Base-by-base conservation (phyloP, 108 stramenopile genomes). In the Pseudonitzschia delicatissima region DNA sequence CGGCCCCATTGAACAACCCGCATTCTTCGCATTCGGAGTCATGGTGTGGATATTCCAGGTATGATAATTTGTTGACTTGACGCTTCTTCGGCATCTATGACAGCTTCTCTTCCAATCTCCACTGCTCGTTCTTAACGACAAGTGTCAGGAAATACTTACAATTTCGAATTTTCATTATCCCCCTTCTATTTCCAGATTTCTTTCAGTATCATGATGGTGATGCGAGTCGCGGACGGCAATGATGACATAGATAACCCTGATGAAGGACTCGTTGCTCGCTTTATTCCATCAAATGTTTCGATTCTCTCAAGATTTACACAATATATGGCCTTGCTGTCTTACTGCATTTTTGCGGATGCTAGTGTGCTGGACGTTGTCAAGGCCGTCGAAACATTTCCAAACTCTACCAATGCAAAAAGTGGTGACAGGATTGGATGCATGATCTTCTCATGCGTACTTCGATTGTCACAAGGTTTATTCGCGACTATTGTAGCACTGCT, bases 271-370 rank as follows among this genome's bases (percentile, higher is more conserved):
- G 1, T 33, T 55, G 53, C 31, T 3, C 5, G 11, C 31, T 55
- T 55, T 27, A 33, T 55, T 15, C 53, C 53, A 28, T 31, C 53
- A 3, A 55, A 55, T 32, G 53, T 55, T 3, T 5, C 6, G 3
- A 2, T 2, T 15, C 13, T 55, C 29, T 5, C 53, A 7, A 55
- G 53, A 27, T 27, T 8, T 7, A 55, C 53, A 11, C 53, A 55
- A 27, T 55, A 31, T 15, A 17, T 55, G 29, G 53, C 53, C 17
- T 12, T 55, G 3, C 25, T 55, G 3, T 55, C 53, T 3, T 55
- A 55, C 20, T 55, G 53, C 31, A 55, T 55, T 5, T 55, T 55
- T 55, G 53, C 53, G 3, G 53, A 55, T 27, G 53, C 28, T 31
- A 33, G 32, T 33, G 26, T 55, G 12, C 28, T 31, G 53, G 53